Percentiles rank a stretch among this genome's conserved stretches.
These are phyloP conservation scores for Aphanomyces euteiches DNA, from an alignment of 352 stramenopile genomes.

Conservation along the genomic window DNA sequence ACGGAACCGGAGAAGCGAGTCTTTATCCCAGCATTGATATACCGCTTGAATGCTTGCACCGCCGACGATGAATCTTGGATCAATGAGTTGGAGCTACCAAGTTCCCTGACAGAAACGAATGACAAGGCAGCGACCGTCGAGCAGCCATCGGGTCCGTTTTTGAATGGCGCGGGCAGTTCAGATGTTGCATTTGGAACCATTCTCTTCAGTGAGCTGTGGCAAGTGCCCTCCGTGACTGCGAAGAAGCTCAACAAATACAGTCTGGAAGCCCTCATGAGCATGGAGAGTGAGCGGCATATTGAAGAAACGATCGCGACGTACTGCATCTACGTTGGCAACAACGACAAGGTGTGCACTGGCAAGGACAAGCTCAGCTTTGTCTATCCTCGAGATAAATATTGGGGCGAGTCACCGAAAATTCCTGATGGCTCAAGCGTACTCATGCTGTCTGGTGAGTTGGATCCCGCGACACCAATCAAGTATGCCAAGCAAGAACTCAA, in stretches of 20 bases:
- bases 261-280: constrained; percentile 32
- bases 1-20: constrained; percentile 23
- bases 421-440: constrained; percentile 33
- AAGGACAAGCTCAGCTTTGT: constrained; percentile 27
- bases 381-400: constrained; percentile 41
- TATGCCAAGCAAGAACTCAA: constrained; percentile 35
- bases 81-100: constrained; percentile 33
- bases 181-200: constrained; percentile 41
- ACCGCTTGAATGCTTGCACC: constrained; percentile 39
- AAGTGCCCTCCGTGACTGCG: constrained; percentile 34
- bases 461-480: constrained; percentile 35
- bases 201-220: constrained; percentile 36
- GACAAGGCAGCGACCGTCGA: constrained; percentile 28
- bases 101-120: constrained; percentile 32
- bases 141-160: background rate
- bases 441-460: constrained; percentile 34
- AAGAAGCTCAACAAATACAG: constrained; percentile 32
- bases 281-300: background rate
- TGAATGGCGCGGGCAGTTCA: background rate
- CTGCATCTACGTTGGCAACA: background rate
- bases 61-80: constrained; percentile 19
- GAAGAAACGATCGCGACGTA: background rate
- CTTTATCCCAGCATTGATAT: constrained; percentile 39
- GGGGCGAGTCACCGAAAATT: constrained; percentile 34
- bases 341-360: background rate